A percentile compares a stretch with the other conserved stretches of the same genome.
Evolutionary conservation across 805 yeast species (phyloP).

Genomic region (Millerozyma miso): DNA sequence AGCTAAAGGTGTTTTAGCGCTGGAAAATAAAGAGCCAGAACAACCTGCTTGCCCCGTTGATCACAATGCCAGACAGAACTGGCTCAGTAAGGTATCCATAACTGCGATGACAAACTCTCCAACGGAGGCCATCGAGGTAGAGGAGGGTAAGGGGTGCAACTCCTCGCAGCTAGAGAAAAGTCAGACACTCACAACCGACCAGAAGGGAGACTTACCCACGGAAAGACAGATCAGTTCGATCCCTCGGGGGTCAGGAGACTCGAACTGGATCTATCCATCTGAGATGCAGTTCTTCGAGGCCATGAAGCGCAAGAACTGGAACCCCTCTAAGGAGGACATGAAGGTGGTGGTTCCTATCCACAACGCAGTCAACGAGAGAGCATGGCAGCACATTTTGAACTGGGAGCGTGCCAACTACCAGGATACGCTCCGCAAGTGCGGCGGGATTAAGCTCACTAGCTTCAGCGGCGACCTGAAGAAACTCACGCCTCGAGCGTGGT

Average conservation of each 20-base stretch:
- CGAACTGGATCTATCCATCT: constrained; percentile 93
- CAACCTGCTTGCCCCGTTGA: constrained; percentile 64
- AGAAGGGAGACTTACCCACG: constrained; percentile 49
- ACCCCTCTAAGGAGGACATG: constrained; percentile 82
- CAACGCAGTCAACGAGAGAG: constrained; percentile 87
- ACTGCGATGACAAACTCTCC: constrained; percentile 16
- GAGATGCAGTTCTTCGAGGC: constrained; percentile 93
- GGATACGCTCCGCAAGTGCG: constrained; percentile 50
- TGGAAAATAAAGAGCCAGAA: constrained; percentile 15
- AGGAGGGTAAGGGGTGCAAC: constrained; percentile 32
- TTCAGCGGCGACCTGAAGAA: constrained; percentile 87
- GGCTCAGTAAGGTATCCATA: constrained; percentile 35
- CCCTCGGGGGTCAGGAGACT: constrained; percentile 60
- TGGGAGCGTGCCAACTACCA: constrained; percentile 73
- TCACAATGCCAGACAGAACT: constrained; percentile 43
- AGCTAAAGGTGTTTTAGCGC: constrained; percentile 8
- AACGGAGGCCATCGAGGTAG: constrained; percentile 39
- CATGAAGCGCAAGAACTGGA: constrained; percentile 87
- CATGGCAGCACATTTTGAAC: constrained; percentile 76
- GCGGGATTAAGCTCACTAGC: constrained; percentile 78
- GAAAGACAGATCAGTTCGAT: constrained; percentile 77
- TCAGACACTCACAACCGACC: constrained; percentile 21
- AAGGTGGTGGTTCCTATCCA: constrained; percentile 88
- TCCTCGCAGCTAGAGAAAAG: constrained; percentile 38
- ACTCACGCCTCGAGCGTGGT: constrained; percentile 81